Evolutionary conservation across 306 rosid genomes (phyloP).

Genomic region (Casuarina cunninghamiana): DNA sequence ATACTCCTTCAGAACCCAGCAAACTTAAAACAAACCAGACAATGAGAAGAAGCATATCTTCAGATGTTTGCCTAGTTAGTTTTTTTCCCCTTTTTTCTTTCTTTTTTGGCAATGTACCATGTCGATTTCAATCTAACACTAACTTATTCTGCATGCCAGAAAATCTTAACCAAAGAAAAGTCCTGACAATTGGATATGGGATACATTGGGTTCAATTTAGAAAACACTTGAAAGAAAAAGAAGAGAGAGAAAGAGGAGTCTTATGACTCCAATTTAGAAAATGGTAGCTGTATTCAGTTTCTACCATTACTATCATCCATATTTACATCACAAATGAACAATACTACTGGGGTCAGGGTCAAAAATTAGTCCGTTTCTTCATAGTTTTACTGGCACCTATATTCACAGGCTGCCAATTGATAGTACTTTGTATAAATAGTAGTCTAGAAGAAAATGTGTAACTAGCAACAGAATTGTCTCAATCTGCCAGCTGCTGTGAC

Average conservation of each 20-base stretch:
- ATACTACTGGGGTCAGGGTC: neutral
- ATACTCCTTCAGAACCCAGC: constrained; percentile 5
- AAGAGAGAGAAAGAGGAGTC: neutral
- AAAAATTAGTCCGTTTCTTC: neutral
- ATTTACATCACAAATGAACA: constrained; percentile 1
- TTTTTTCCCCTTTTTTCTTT: neutral
- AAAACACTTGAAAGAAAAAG: neutral
- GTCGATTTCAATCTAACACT: constrained; percentile 10
- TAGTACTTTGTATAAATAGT: neutral
- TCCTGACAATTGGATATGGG: constrained; percentile 6
- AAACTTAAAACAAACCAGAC: constrained; percentile 20
- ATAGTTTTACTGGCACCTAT: neutral
- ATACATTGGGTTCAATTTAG: neutral
- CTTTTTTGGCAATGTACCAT: neutral
- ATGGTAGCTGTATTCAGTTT: constrained; percentile 14
- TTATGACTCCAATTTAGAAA: constrained; percentile 7
- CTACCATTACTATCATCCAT: constrained; percentile 5
- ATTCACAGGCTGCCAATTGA: neutral
- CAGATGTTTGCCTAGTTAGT: neutral
- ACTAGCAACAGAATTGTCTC: neutral
- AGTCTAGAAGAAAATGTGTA: neutral
- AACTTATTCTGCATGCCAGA: neutral
- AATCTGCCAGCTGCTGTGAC: neutral
- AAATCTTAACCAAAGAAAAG: constrained; percentile 23
- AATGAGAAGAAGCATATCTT: constrained; percentile 15